phyloP scores from a whole-genome alignment of 805 yeast genomes.

The Yarrowia deformans region DNA sequence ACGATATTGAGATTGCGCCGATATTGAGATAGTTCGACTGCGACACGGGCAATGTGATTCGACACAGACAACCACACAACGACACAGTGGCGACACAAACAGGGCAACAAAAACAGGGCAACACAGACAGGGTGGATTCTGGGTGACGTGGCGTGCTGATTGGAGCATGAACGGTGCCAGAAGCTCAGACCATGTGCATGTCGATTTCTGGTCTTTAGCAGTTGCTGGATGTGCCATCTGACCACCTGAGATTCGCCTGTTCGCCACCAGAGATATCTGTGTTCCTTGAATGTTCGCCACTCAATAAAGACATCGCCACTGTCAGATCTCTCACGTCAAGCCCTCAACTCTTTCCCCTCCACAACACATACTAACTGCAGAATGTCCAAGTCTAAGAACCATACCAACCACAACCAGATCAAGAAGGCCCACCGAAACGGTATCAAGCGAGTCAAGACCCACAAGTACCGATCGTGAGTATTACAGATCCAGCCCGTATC shows the following conservation, averaged over 20 bases:
- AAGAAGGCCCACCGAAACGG: conserved; percentile 99
- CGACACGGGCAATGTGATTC: too few species aligned
- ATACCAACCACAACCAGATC: conserved; percentile 99
- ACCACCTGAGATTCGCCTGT: too few species aligned
- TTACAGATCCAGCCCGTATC: too few species aligned
- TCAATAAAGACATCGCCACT: neutral
- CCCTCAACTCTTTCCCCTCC: neutral
- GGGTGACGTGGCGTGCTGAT: neutral
- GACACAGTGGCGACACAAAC: neutral
- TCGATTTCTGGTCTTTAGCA: neutral
- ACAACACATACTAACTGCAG: conserved; percentile 44
- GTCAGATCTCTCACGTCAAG: too few species aligned
- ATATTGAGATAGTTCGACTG: too few species aligned
- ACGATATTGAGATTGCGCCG: too few species aligned
- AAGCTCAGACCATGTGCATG: neutral
- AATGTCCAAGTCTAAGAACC: conserved; percentile 99
- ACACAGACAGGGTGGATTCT: too few species aligned
- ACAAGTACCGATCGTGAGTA: conserved; percentile 86
- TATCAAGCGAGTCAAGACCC: conserved; percentile 98
- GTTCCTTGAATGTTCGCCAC: too few species aligned
- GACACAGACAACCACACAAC: neutral
- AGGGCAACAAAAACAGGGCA: too few species aligned
- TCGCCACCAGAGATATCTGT: too few species aligned
- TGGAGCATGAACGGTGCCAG: neutral
- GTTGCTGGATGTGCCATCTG: neutral